Percentiles rank a stretch among this genome's conserved stretches.
These are phyloP conservation scores for Podospora anserina DNA, from an alignment of 495 filamentous ascomycete genomes.

Conservation along the genomic window DNA sequence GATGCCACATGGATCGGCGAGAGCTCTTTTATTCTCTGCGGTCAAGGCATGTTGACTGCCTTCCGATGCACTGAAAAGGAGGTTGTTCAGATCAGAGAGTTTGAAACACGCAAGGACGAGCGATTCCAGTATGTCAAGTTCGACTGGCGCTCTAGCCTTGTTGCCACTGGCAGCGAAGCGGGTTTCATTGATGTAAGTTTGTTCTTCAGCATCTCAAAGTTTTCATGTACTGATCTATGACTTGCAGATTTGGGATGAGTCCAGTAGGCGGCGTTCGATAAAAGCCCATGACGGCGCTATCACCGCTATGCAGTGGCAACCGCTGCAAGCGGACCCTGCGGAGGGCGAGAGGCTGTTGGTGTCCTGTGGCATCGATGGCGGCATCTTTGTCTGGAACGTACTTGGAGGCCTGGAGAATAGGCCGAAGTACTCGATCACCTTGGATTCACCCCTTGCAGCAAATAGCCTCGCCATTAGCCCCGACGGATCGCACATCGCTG, in stretches of 20 bases:
- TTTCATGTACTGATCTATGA: not conserved
- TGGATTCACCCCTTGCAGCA: constrained; percentile 49
- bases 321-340: constrained; percentile 32
- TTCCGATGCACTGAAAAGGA: constrained; percentile 38
- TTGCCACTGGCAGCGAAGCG: constrained; percentile 50
- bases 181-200: constrained; percentile 51
- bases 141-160: constrained; percentile 43
- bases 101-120: constrained; percentile 43
- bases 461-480: constrained; percentile 66
- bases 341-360: constrained; percentile 51
- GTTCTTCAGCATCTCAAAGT: not conserved
- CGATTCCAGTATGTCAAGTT: constrained; percentile 47
- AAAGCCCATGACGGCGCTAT: constrained; percentile 49
- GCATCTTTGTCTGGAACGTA: constrained; percentile 67
- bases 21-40: constrained; percentile 58
- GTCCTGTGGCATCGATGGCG: constrained; percentile 58
- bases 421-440: constrained; percentile 55
- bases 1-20: constrained; percentile 62
- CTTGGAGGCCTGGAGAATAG: constrained; percentile 50
- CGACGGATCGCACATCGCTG: constrained; percentile 68
- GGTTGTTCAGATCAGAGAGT: constrained; percentile 40
- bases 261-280: constrained; percentile 44
- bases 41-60: constrained; percentile 48
- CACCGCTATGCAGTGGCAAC: constrained; percentile 53
- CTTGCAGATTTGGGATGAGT: constrained; percentile 49